Percentiles rank a stretch among this genome's conserved stretches.
phyloP scores from a whole-genome alignment of 192 early-diverging fungal genomes.

The Geranomyces michiganensis region DNA sequence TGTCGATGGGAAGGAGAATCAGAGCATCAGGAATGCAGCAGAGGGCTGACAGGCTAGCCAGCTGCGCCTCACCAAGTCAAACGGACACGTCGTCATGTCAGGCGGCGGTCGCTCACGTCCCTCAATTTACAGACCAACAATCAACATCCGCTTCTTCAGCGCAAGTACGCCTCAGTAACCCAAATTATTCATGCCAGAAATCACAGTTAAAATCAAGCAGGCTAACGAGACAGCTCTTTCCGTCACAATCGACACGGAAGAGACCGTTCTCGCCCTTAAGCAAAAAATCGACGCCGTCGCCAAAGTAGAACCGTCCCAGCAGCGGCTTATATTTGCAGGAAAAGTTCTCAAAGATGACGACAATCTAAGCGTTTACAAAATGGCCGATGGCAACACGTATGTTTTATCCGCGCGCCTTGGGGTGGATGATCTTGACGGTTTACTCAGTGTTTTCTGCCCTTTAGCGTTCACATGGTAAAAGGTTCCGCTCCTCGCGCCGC shows the following conservation, averaged over 20 bases:
- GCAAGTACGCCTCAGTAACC: no score
- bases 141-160: no score
- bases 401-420: not conserved
- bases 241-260: constrained; percentile 61
- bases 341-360: constrained; percentile 92
- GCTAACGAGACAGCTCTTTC: constrained; percentile 73
- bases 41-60: no score
- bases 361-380: constrained; percentile 74
- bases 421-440: not conserved
- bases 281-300: constrained; percentile 62
- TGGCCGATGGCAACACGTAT: constrained; percentile 80
- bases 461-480: constrained; percentile 85
- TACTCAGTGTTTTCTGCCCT: not conserved
- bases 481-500: constrained; percentile 46
- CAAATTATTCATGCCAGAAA: constrained; percentile 49
- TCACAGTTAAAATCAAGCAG: constrained; percentile 75
- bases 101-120: no score
- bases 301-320: constrained; percentile 52
- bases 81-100: no score
- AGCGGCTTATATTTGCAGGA: constrained; percentile 92
- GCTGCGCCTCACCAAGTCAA: no score
- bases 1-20: no score
- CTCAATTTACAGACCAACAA: no score
- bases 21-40: no score
- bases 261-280: constrained; percentile 75